These are phyloP conservation scores for Fusarium torreyae DNA, from an alignment of 2,329 filamentous ascomycete species.

Conservation along the genomic window DNA sequence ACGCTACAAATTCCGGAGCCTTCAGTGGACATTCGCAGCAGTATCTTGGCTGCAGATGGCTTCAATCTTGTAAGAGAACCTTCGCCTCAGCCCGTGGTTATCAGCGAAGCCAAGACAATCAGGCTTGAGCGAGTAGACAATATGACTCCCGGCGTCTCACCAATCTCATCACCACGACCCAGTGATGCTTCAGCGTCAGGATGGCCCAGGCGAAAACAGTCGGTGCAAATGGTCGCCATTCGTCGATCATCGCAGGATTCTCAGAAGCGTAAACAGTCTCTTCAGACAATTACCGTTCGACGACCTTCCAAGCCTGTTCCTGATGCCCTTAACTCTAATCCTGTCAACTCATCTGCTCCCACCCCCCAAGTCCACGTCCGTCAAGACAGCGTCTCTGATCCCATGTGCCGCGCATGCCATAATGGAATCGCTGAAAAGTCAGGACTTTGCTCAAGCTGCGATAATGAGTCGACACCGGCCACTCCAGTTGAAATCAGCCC, in stretches of 20 bases:
- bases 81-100: constrained; percentile 31
- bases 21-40: constrained; percentile 24
- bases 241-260: constrained; percentile 31
- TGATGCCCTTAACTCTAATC: constrained; percentile 45
- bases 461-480: constrained; percentile 35
- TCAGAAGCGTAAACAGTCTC: constrained; percentile 32
- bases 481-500: constrained; percentile 17
- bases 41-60: constrained; percentile 23
- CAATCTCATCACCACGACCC: constrained; percentile 30
- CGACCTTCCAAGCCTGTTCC: constrained; percentile 35
- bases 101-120: constrained; percentile 42
- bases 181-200: constrained; percentile 11
- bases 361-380: constrained; percentile 41
- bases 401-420: constrained; percentile 44
- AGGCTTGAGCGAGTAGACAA: constrained; percentile 42
- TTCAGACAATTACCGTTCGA: constrained; percentile 26
- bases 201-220: constrained; percentile 33
- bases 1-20: constrained; percentile 1
- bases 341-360: constrained; percentile 17
- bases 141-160: constrained; percentile 30
- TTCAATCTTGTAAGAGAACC: constrained; percentile 25
- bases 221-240: constrained; percentile 33
- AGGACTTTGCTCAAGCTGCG: constrained; percentile 45
- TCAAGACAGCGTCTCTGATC: constrained; percentile 44
- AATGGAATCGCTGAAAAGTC: constrained; percentile 43